These are phyloP conservation scores for Pogostemon cablin DNA, from an alignment of 257 asterid species.

Conservation along the genomic window DNA sequence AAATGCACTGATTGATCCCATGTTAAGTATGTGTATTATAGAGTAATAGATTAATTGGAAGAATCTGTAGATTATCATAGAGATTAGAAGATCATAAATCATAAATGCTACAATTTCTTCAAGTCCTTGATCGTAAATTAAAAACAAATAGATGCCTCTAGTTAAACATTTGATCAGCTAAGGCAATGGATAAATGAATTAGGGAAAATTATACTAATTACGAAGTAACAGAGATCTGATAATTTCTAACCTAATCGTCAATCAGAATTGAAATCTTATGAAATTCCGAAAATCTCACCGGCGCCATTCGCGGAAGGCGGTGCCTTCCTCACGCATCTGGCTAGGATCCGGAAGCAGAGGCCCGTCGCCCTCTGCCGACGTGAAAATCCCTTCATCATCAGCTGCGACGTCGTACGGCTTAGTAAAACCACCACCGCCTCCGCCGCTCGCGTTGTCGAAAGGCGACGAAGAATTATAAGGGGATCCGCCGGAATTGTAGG, in stretches of 20 bases:
- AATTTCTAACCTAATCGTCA: background rate
- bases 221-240: background rate
- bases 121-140: too few species aligned
- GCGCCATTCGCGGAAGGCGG: constrained; percentile 97
- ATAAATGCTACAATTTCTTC: too few species aligned
- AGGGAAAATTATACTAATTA: too few species aligned
- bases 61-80: background rate
- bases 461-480: constrained; percentile 36
- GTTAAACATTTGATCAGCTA: too few species aligned
- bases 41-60: too few species aligned
- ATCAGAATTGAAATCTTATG: background rate
- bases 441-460: constrained; percentile 28
- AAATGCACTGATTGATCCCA: too few species aligned
- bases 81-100: background rate
- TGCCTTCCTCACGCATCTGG: constrained; percentile 87
- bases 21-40: too few species aligned
- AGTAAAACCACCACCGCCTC: constrained; percentile 33
- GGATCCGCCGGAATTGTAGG: constrained; percentile 38
- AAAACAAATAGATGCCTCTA: too few species aligned
- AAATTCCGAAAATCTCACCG: constrained; percentile 53
- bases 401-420: constrained; percentile 52
- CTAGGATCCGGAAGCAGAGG: constrained; percentile 86
- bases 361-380: constrained; percentile 59
- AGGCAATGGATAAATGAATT: too few species aligned
- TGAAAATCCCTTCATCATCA: constrained; percentile 63